A percentile compares a stretch with the other conserved stretches of the same genome.
Evolutionary conservation across 371 early-diverging fungal species (phyloP).

Genomic region (Mortierella sp.): DNA sequence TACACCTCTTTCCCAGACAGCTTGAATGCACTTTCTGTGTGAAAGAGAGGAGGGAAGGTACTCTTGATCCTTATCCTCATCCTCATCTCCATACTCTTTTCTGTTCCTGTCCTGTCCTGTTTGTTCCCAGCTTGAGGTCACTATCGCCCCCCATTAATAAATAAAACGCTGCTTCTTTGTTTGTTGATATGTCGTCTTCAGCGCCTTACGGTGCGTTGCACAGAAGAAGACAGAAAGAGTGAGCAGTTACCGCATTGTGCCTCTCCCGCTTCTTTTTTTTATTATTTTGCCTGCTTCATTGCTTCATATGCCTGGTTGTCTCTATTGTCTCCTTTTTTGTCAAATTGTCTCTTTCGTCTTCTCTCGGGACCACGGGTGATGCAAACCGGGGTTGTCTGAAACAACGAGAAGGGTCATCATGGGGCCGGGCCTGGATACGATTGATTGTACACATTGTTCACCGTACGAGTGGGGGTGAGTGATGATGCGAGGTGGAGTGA

Average conservation of each 20-base stretch:
- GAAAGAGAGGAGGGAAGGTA: background rate
- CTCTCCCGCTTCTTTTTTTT: background rate
- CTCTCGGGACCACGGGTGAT: background rate
- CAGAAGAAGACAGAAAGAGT: too few species aligned
- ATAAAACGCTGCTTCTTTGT: background rate
- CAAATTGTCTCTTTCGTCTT: background rate
- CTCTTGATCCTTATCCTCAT: background rate
- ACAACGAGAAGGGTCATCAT: background rate
- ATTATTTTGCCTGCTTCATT: background rate
- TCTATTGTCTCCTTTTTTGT: background rate
- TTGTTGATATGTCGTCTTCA: background rate
- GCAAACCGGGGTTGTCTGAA: conserved; percentile 8
- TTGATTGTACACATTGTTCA: background rate
- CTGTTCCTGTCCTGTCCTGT: background rate
- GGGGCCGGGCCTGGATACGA: background rate
- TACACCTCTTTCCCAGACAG: background rate
- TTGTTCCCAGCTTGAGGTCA: background rate
- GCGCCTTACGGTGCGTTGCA: background rate
- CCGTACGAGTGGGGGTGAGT: background rate
- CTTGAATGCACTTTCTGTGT: background rate
- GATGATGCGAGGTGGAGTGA: background rate
- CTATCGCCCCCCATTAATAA: background rate
- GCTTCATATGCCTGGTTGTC: background rate
- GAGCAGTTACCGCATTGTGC: too few species aligned
- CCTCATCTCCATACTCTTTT: background rate